A percentile compares a stretch with the other conserved stretches of the same genome.
Conservation (phyloP, 768 basidiomycete species). For the Mycena chlorophos region DNA sequence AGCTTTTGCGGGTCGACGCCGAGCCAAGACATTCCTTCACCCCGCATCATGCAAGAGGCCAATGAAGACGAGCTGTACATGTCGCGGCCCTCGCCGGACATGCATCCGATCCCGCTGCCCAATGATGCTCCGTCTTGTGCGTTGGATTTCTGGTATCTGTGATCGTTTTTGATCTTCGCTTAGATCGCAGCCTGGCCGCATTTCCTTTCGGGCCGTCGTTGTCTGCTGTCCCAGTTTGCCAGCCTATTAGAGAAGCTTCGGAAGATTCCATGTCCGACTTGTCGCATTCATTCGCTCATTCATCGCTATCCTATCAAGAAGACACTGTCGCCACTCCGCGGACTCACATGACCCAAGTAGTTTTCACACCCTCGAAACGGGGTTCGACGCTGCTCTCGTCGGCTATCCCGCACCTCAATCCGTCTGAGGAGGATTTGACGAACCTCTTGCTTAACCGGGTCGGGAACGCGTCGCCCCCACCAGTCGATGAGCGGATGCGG, state of each 20-base stretch:
- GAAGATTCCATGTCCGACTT: constrained; percentile 15
- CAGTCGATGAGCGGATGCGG: constrained; percentile 37
- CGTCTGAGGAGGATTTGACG: constrained; percentile 27
- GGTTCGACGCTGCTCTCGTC: constrained; percentile 33
- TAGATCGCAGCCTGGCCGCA: constrained; percentile 7
- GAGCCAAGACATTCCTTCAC: constrained; percentile 33
- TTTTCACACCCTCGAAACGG: constrained; percentile 40
- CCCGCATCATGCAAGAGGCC: constrained; percentile 27
- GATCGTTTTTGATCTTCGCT: not conserved
- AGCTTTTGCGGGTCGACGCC: constrained; percentile 33
- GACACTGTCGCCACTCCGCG: constrained; percentile 33
- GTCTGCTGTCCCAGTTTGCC: constrained; percentile 5
- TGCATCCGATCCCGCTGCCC: constrained; percentile 37
- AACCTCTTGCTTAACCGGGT: constrained; percentile 23
- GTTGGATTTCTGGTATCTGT: not conserved
- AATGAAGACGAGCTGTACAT: constrained; percentile 20
- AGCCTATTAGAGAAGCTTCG: constrained; percentile 26
- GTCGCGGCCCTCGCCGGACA: constrained; percentile 39
- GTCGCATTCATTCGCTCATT: constrained; percentile 14
- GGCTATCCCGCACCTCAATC: constrained; percentile 20
- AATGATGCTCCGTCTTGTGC: constrained; percentile 25
- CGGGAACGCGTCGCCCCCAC: constrained; percentile 42
- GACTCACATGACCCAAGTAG: constrained; percentile 39
- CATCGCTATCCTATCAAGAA: constrained; percentile 32
- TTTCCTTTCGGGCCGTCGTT: constrained; percentile 15